A percentile compares a stretch with the other conserved stretches of the same genome.
Evolutionary conservation across 495 filamentous ascomycete genomes (phyloP).

Genomic region (Penicillium angulare): DNA sequence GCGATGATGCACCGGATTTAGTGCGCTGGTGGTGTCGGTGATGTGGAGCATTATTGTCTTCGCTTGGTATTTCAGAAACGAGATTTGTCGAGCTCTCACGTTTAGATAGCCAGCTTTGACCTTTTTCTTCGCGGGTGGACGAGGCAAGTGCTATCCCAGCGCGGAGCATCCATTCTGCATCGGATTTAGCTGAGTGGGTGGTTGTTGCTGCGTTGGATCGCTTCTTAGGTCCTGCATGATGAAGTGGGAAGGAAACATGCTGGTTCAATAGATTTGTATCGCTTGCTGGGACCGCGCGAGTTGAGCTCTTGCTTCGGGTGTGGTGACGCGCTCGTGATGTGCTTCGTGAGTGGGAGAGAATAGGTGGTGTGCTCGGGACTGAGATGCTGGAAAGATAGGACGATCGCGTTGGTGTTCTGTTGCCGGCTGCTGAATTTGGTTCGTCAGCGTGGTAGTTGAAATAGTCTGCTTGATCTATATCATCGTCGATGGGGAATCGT

Average conservation of each 20-base stretch:
- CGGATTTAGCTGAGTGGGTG: conserved; percentile 29
- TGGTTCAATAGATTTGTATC: conserved; percentile 36
- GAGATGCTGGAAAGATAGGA: conserved; percentile 47
- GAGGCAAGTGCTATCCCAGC: conserved; percentile 69
- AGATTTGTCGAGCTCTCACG: conserved; percentile 71
- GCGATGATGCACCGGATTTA: conserved; percentile 20
- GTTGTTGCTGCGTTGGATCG: conserved; percentile 6
- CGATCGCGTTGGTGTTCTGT: conserved; percentile 23
- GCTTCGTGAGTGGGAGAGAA: conserved; percentile 51
- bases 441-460: conserved; percentile 26
- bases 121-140: conserved; percentile 71
- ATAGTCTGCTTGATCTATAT: conserved; percentile 28
- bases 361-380: conserved; percentile 43
- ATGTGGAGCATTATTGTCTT: conserved; percentile 8
- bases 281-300: conserved; percentile 26
- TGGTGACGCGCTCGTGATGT: conserved; percentile 39
- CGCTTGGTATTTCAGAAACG: conserved; percentile 37
- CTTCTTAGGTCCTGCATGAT: conserved; percentile 17
- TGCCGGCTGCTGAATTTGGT: neutral
- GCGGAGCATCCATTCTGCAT: conserved; percentile 73
- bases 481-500: conserved; percentile 58
- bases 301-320: conserved; percentile 40
- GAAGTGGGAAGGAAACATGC: conserved; percentile 21
- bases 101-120: conserved; percentile 74
- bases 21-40: conserved; percentile 25